Evolutionary conservation across 352 stramenopile species (phyloP).

Genomic region (Saprolegnia diclina): DNA sequence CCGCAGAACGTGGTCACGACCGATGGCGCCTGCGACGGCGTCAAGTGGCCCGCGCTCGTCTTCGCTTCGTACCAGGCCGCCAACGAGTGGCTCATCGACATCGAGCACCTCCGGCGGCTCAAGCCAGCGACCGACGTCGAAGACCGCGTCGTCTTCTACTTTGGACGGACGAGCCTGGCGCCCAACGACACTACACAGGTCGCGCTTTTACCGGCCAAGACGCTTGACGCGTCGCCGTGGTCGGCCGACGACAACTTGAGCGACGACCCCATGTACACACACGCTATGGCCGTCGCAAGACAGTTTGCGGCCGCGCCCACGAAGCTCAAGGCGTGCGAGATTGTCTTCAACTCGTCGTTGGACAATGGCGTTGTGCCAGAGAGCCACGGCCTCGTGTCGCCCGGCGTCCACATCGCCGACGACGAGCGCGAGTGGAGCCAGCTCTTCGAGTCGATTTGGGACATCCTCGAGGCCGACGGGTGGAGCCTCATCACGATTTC

Average conservation of each 20-base stretch:
- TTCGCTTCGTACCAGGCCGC: slow-evolving; percentile 20
- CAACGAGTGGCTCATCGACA: slow-evolving; percentile 32
- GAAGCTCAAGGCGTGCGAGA: slow-evolving; percentile 14
- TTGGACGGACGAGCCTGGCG: slow-evolving; percentile 34
- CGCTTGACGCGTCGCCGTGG: background rate
- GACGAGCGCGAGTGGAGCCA: slow-evolving; percentile 35
- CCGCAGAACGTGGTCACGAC: slow-evolving; percentile 7
- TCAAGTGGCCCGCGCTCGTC: slow-evolving; percentile 24
- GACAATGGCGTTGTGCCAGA: background rate
- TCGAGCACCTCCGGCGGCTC: slow-evolving; percentile 33
- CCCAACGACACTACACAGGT: slow-evolving; percentile 11
- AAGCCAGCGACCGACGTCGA: slow-evolving; percentile 58
- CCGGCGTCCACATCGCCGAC: slow-evolving; percentile 2
- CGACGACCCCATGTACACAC: background rate
- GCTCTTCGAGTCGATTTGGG: slow-evolving; percentile 44
- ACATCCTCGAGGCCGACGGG: slow-evolving; percentile 41
- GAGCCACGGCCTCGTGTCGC: background rate
- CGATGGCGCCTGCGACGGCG: slow-evolving; percentile 6
- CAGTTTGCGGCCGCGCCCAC: slow-evolving; percentile 13
- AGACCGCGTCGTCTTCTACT: slow-evolving; percentile 76
- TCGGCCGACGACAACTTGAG: background rate
- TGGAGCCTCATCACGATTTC: slow-evolving; percentile 52
- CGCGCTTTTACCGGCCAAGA: background rate
- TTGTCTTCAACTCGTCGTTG: slow-evolving; percentile 6
- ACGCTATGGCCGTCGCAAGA: background rate